Evolutionary conservation across 2,329 filamentous ascomycete species (phyloP).

Genomic region (Penicillium sp.): DNA sequence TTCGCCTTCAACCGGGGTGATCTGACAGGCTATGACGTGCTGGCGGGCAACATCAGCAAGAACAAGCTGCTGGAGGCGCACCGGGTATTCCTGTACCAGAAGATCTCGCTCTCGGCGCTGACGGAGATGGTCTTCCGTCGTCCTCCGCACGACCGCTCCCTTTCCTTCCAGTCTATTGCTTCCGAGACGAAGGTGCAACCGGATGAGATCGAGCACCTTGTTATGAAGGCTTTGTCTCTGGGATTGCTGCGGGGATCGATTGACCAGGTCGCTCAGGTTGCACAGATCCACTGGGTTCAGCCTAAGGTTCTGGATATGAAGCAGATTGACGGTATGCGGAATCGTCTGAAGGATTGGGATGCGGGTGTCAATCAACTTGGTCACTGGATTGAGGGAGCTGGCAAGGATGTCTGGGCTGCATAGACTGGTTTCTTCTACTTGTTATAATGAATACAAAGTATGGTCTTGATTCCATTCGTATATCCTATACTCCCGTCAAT

Average conservation of each 20-base stretch:
- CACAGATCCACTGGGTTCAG: constrained; percentile 97
- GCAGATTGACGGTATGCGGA: constrained; percentile 90
- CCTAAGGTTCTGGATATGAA: constrained; percentile 94
- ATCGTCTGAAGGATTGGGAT: constrained; percentile 88
- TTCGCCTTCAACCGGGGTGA: constrained; percentile 98
- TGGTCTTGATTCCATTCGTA: background rate
- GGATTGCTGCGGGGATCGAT: constrained; percentile 88
- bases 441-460: constrained; percentile 25
- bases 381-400: constrained; percentile 92
- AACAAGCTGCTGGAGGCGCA: constrained; percentile 77
- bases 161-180: constrained; percentile 85
- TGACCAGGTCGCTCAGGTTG: constrained; percentile 91
- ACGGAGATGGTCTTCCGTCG: constrained; percentile 96
- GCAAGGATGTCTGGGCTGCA: constrained; percentile 93
- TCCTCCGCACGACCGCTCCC: constrained; percentile 89
- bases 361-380: constrained; percentile 91
- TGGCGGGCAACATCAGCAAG: constrained; percentile 75
- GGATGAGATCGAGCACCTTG: constrained; percentile 92
- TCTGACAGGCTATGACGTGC: constrained; percentile 76
- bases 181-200: constrained; percentile 87
- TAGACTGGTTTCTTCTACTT: constrained; percentile 43
- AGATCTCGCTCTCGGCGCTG: constrained; percentile 93
- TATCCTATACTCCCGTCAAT: too few relatives aligned
- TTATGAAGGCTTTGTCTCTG: constrained; percentile 98
- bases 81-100: constrained; percentile 82